Evolutionary conservation across 768 basidiomycete species (phyloP), one percentile per base, ranked within the genome.

Genomic region (Trichaptum fuscoviolaceum): DNA sequence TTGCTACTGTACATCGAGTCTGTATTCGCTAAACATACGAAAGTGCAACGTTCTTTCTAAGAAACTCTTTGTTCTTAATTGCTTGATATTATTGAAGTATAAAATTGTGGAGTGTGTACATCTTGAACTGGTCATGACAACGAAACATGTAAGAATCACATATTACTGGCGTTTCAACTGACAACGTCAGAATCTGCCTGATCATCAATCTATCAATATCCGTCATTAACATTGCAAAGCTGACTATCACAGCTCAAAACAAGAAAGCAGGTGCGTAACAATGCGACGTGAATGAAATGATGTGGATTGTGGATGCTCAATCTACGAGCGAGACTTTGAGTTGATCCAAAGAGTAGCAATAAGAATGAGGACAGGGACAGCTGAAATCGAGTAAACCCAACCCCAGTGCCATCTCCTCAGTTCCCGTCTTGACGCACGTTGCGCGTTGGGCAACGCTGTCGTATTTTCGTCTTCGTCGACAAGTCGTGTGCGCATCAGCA

Each of bases 401-500:
- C 75, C 75, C 78, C 79, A 80, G 63, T 72, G 75, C 73, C 75
- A 75, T 34, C 42, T 52, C 42, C 6, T 12, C 42, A 52, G 10
- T 12, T 52, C 42, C 42, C 20, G 42, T 52, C 20, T 52, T 12
- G 42, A 52, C 20, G 42, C 12, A 52, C 42, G 42, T 52, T 52
- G 42, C 12, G 20, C 42, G 42, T 52, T 52, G 5, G 42, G 20
- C 10, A 52, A 12, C 42, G 42, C 42, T 52, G 42, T 52, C 42
- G 26, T 20, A 17, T 18, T 69, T 2, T 26, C 10, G 10, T 68
- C 59, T 62, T 64, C 68, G 64, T 89, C 86, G 25, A 77, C 78
- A 8, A 89, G 76, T 63, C 80, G 82, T 12, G 89, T 86, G 68
- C 78, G 80, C 66, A 87, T 86, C 68, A 92, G 88, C 18, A 93